A percentile compares a stretch with the other conserved stretches of the same genome.
phyloP scores from a whole-genome alignment of 768 basidiomycete species.

The Glaciozyma martinii region DNA sequence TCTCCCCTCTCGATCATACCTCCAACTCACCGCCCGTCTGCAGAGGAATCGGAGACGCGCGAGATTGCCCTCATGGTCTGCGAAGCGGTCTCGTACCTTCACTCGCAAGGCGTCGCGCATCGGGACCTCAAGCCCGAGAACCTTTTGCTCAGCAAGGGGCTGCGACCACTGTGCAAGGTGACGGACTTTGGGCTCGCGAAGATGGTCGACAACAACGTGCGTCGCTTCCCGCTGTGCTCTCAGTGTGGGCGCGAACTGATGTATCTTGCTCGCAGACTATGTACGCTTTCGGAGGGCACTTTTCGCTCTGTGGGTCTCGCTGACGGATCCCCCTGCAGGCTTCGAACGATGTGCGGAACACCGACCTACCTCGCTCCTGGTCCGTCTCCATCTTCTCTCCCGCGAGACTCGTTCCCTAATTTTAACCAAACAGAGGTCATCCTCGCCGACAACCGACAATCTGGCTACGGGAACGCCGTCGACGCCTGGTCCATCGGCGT shows the following conservation, averaged over 20 bases:
- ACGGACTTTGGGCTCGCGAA: constrained; percentile 97
- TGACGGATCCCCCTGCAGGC: constrained; percentile 34
- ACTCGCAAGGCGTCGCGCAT: constrained; percentile 66
- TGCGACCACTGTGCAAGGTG: constrained; percentile 61
- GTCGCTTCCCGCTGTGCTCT: constrained; percentile 30
- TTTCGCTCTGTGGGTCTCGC: background rate
- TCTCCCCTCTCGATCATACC: background rate
- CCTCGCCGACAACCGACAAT: constrained; percentile 49
- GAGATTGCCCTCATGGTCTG: constrained; percentile 77
- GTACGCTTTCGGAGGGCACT: background rate
- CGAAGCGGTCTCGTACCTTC: constrained; percentile 36
- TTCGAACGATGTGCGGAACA: constrained; percentile 89
- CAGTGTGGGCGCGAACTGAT: constrained; percentile 11
- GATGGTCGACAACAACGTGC: constrained; percentile 64
- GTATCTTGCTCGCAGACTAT: background rate
- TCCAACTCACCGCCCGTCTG: constrained; percentile 7
- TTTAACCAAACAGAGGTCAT: constrained; percentile 51
- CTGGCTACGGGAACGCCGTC: constrained; percentile 76
- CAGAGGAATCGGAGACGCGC: constrained; percentile 45
- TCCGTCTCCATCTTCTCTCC: background rate
- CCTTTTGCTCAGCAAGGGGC: constrained; percentile 30
- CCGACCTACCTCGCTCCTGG: constrained; percentile 79
- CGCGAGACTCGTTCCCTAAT: background rate
- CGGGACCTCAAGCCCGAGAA: constrained; percentile 51
- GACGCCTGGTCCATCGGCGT: constrained; percentile 97